Percentiles rank a stretch among this genome's conserved stretches.
Evolutionary conservation across 1,284 basidiomycete species (phyloP).

Genomic region (Microbotryum lychnidis-dioicae): DNA sequence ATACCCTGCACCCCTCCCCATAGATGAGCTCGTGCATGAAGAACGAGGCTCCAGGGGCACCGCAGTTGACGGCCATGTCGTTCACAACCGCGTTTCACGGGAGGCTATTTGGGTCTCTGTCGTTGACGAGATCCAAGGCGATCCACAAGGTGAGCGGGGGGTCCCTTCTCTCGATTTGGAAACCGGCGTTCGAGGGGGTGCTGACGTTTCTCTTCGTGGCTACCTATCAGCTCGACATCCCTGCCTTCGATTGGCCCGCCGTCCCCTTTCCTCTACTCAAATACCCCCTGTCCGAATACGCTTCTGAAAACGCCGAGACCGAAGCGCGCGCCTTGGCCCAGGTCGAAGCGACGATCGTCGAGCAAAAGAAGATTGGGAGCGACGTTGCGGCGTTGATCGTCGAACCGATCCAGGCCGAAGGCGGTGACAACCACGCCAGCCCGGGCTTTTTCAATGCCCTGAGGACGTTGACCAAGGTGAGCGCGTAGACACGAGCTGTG

Average conservation of each 20-base stretch:
- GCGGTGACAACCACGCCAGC: constrained; percentile 51
- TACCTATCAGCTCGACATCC: constrained; percentile 45
- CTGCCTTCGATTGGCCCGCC: constrained; percentile 51
- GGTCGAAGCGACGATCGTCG: constrained; percentile 42
- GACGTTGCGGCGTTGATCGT: constrained; percentile 50
- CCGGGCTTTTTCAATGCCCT: constrained; percentile 48
- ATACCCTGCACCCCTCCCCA: constrained; percentile 10
- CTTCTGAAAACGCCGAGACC: constrained; percentile 44
- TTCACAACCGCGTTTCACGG: constrained; percentile 50
- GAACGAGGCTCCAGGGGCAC: constrained; percentile 48
- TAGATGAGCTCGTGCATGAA: constrained; percentile 45
- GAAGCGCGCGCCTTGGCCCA: constrained; percentile 37
- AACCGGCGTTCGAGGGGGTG: background rate
- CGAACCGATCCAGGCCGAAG: constrained; percentile 51
- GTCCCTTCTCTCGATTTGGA: background rate
- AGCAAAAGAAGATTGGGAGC: constrained; percentile 40
- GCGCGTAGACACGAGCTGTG: constrained; percentile 4
- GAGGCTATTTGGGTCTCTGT: constrained; percentile 46
- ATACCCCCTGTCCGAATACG: constrained; percentile 47
- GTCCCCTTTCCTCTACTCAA: constrained; percentile 47
- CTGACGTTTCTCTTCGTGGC: background rate
- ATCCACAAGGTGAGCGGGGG: constrained; percentile 43
- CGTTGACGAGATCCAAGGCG: constrained; percentile 44
- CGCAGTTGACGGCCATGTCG: constrained; percentile 47
- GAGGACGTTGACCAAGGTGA: constrained; percentile 42